Base-by-base conservation (phyloP, 2,329 filamentous ascomycete genomes). In the Venturia carpophila region DNA sequence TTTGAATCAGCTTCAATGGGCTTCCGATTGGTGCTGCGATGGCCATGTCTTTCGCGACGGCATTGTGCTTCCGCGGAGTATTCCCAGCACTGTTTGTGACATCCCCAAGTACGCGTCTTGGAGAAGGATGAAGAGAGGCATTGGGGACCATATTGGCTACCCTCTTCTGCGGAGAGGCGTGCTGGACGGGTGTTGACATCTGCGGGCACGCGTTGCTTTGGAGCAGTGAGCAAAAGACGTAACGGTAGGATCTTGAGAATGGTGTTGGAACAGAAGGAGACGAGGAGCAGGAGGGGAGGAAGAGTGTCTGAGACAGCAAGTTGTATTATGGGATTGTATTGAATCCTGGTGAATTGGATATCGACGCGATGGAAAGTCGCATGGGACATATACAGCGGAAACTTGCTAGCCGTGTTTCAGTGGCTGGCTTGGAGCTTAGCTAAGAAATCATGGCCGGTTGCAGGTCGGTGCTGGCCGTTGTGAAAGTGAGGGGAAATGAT, bases 41-140 rank as follows among this genome's bases (percentile, higher is more conserved):
- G 47, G 19, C 41, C 11, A 34, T 47, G 30, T 17, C 24, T 37
- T 56, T 64, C 49, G 49, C 63, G 63, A 42, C 63, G 17, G 52
- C 13, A 42, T 56, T 47, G 27, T 39, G 47, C 21, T 27, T 37
- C 52, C 47, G 6, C 5, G 63, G 63, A 10, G 63, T 43, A 17
- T 39, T 55, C 10, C 30, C 15, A 15, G 49, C 42, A n/a, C 52
- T 64, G n/a, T 47, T 47, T 42, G 63, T 56, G 43, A 64, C 30
- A 41, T 64, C 63, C n/a, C 63, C 63, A 30, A 64, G 63, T 9
- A 64, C 37, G 52, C 63, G 63, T 64, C 63, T 64, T 34, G 63
- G 49, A 43, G 47, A 45, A 24, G 39, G 39, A 10, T 61, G 30
- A 7, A 19, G 11, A 37, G 52, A n/a, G 30, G 30, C 17, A n/a